Evolutionary conservation across 2,329 filamentous ascomycete species (phyloP).

Genomic region (Daldinia eschscholtzii): DNA sequence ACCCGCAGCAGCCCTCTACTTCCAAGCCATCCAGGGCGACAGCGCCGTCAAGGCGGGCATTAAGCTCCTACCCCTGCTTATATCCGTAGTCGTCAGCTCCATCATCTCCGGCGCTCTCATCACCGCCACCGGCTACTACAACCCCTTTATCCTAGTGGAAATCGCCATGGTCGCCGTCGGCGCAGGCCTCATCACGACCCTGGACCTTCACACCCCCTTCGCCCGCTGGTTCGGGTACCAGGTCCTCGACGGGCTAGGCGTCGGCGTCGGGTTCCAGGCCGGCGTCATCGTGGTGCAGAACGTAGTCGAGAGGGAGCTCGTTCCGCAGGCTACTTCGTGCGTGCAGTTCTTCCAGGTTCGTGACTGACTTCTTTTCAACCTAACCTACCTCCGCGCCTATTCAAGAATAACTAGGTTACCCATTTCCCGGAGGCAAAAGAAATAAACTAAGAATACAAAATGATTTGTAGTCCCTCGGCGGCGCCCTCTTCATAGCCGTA

Average conservation of each 20-base stretch:
- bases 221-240: constrained; percentile 70
- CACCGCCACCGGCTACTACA: constrained; percentile 59
- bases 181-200: constrained; percentile 67
- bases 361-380: neutral
- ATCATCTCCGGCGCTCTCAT: constrained; percentile 57
- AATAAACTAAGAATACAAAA: neutral
- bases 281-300: constrained; percentile 66
- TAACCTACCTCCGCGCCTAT: neutral
- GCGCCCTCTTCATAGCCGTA: constrained; percentile 74
- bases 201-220: constrained; percentile 61
- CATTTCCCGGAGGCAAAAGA: neutral
- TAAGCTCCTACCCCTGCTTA: constrained; percentile 66
- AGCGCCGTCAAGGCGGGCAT: constrained; percentile 67
- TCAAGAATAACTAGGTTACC: neutral
- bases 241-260: constrained; percentile 66
- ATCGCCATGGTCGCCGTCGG: constrained; percentile 59
- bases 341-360: constrained; percentile 69
- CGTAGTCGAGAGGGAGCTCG: constrained; percentile 60
- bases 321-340: constrained; percentile 65
- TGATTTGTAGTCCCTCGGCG: constrained; percentile 63
- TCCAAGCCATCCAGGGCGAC: constrained; percentile 66
- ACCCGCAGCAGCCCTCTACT: constrained; percentile 61
- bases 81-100: constrained; percentile 64
- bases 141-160: constrained; percentile 57
- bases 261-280: constrained; percentile 64